These are phyloP conservation scores for Trichoderma polysporum DNA, from an alignment of 2,329 filamentous ascomycete species.

Conservation along the genomic window DNA sequence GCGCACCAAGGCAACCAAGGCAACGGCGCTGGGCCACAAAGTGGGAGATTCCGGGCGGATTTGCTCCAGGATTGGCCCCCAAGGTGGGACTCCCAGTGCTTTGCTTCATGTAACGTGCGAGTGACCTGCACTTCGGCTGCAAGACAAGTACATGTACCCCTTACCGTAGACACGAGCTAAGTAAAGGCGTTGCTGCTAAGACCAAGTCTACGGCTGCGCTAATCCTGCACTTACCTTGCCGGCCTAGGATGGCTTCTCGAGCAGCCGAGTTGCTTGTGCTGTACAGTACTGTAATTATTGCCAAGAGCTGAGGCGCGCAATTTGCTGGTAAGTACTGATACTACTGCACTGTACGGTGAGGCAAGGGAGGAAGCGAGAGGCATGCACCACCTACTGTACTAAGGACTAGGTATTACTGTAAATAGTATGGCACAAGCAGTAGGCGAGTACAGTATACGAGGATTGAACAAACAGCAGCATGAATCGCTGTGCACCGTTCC, in stretches of 20 bases:
- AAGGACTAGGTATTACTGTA: too few relatives aligned
- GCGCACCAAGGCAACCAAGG: neutral
- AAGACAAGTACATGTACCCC: neutral
- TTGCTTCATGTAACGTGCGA: constrained; percentile 3
- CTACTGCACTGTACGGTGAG: too few relatives aligned
- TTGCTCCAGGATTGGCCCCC: neutral
- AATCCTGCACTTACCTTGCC: neutral
- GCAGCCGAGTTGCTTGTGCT: neutral
- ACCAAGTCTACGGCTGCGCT: neutral
- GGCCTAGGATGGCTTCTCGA: neutral
- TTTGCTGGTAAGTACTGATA: too few relatives aligned
- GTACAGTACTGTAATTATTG: too few relatives aligned
- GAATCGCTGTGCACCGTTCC: too few relatives aligned
- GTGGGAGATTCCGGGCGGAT: neutral
- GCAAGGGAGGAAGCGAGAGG: too few relatives aligned
- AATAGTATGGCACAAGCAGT: too few relatives aligned
- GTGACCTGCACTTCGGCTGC: constrained; percentile 12
- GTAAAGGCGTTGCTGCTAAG: neutral
- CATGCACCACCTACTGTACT: too few relatives aligned
- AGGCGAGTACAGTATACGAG: too few relatives aligned
- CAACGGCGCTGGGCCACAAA: neutral
- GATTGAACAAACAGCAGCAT: too few relatives aligned
- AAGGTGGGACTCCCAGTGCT: neutral
- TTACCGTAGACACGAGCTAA: constrained; percentile 3
- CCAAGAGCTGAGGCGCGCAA: too few relatives aligned